Evolutionary conservation across 306 rosid genomes (phyloP).

Genomic region (Canavalia ensiformis): DNA sequence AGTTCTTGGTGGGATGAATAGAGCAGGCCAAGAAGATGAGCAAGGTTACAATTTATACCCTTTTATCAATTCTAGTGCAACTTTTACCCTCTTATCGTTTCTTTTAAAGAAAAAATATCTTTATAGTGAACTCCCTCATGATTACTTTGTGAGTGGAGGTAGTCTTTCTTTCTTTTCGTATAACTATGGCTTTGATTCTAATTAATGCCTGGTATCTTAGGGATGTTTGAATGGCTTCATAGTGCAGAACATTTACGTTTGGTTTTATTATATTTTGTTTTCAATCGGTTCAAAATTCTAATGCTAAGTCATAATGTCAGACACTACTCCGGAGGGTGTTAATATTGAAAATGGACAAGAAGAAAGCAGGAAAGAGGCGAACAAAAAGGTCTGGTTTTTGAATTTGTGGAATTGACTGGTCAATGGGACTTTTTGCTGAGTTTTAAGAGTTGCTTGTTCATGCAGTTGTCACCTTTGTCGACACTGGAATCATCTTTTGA

Average conservation of each 20-base stretch:
- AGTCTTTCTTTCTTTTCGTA: neutral
- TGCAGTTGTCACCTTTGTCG: constrained; percentile 93
- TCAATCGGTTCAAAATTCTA: constrained; percentile 46
- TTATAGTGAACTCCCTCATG: constrained; percentile 9
- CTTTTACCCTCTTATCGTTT: constrained; percentile 12
- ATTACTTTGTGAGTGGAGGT: constrained; percentile 13
- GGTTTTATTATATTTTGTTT: constrained; percentile 36
- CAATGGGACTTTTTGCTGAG: constrained; percentile 32
- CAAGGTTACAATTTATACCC: constrained; percentile 64
- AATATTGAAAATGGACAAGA: constrained; percentile 63
- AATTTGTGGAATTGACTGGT: constrained; percentile 20
- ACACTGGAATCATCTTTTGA: constrained; percentile 93
- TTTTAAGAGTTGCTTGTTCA: constrained; percentile 48
- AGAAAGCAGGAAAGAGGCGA: constrained; percentile 67
- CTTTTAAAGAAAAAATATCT: neutral
- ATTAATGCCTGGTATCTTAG: constrained; percentile 18
- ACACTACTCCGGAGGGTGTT: constrained; percentile 54
- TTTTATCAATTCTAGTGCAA: constrained; percentile 3
- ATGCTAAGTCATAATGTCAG: constrained; percentile 52
- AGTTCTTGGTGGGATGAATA: constrained; percentile 97
- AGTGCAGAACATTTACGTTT: constrained; percentile 15
- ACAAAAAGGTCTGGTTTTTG: constrained; percentile 71
- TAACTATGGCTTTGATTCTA: constrained; percentile 15
- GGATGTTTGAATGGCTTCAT: constrained; percentile 29
- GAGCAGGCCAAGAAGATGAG: constrained; percentile 90